These are phyloP conservation scores for Diaporthe capsici DNA, from an alignment of 2,329 filamentous ascomycete genomes.

Conservation along the genomic window DNA sequence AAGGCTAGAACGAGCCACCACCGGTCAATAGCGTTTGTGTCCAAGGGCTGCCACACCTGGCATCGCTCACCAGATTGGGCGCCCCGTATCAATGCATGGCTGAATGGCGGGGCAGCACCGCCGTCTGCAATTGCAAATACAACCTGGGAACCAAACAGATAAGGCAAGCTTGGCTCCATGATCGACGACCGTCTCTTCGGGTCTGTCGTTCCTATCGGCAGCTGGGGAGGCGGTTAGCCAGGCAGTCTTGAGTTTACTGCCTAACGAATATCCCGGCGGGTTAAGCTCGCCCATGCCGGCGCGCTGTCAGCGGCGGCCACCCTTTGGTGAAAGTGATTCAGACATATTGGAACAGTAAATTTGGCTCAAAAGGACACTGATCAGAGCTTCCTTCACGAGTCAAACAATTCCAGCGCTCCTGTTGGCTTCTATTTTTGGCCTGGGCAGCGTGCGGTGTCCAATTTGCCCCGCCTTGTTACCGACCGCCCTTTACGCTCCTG, in stretches of 20 bases:
- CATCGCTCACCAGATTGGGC: background rate
- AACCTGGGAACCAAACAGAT: background rate
- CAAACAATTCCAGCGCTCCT: background rate
- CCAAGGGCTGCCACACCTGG: background rate
- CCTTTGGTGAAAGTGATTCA: background rate
- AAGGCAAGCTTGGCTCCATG: background rate
- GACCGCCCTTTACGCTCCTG: background rate
- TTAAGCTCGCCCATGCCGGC: background rate
- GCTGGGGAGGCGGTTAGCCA: background rate
- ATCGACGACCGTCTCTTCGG: background rate
- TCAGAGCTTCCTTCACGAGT: background rate
- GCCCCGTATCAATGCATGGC: background rate
- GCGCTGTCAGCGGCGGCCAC: background rate
- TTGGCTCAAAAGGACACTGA: background rate
- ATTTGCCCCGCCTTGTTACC: background rate
- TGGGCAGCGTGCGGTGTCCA: background rate
- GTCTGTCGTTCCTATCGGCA: background rate
- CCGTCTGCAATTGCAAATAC: slow-evolving; percentile 20
- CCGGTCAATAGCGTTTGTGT: background rate
- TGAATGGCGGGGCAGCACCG: background rate
- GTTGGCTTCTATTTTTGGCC: slow-evolving; percentile 15
- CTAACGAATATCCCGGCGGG: background rate
- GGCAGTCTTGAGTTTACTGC: background rate
- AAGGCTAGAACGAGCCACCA: background rate
- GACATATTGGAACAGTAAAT: background rate